phyloP scores from a whole-genome alignment of 2,329 filamentous ascomycete genomes.

The Exophiala aquamarina region DNA sequence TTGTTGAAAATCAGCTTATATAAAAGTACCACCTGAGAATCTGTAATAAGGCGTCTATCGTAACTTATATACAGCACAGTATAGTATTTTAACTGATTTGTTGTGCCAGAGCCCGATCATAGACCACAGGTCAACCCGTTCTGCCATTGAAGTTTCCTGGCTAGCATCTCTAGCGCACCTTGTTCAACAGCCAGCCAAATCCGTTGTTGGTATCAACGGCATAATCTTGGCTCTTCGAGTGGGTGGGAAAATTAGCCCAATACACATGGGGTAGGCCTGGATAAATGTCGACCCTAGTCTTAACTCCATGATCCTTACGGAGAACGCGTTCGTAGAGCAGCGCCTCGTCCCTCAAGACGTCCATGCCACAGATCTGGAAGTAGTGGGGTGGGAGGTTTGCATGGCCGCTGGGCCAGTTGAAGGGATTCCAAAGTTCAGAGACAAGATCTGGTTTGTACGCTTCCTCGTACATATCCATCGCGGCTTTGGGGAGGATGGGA shows the following conservation, averaged over 20 bases:
- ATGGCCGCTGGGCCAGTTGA: too few relatives aligned
- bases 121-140: too few relatives aligned
- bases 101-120: too few relatives aligned
- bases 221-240: background rate
- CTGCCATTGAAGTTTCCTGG: too few relatives aligned
- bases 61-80: too few relatives aligned
- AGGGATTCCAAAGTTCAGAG: too few relatives aligned
- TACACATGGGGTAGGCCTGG: constrained; percentile 34
- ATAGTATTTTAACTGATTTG: too few relatives aligned
- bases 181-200: constrained; percentile 1
- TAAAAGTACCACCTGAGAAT: too few relatives aligned
- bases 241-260: constrained; percentile 1
- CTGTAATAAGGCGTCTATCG: too few relatives aligned
- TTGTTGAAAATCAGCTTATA: too few relatives aligned
- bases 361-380: constrained; percentile 42
- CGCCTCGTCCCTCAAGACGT: constrained; percentile 51
- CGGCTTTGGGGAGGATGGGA: constrained; percentile 24
- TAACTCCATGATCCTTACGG: constrained; percentile 36
- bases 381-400: background rate
- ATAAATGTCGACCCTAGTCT: constrained; percentile 46
- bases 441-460: constrained; percentile 35
- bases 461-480: too few relatives aligned
- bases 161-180: too few relatives aligned
- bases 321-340: constrained; percentile 47
- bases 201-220: background rate